Base-by-base conservation (phyloP, 2,329 filamentous ascomycete genomes). In the Myriangium duriaei region DNA sequence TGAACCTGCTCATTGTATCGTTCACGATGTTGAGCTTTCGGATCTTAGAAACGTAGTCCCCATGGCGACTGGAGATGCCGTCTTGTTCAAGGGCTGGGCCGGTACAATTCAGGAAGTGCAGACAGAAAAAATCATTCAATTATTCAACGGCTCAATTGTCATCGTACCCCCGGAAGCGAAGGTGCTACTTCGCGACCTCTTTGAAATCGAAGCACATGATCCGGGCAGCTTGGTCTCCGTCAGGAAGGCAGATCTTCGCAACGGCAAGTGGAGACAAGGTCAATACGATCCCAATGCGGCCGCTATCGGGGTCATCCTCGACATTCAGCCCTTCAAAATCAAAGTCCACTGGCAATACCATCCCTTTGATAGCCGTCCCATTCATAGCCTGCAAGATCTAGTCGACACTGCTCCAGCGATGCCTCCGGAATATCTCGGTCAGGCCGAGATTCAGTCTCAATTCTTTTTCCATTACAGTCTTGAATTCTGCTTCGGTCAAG, bases 81-180 rank as follows among this genome's bases (percentile, higher is more conserved):
- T 76, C 14, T 58, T 74, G 10, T 71, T 68, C 49, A 58, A 65
- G 12, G 63, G 70, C 45, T 76, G 72, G 68, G 50, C 76, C 3
- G 74, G 74, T 1, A 54, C 64, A 9, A 62, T 77, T 4, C 60
- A 67, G 35, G 59, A 64, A 2, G 57, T 69, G 31, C 57, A 62
- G 18, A 62, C 68, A 33, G 63, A 69, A 36, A 58, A 74, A 11
- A 60, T 67, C 2, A 43, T 77, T 16, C 63, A 59, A 30, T 59
- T 76, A 10, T 49, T 57, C 5, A 68, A 76, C 49, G 66, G 65
- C 33, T 68, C 61, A 19, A 64, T 75, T 2, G 72, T 76, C 6
- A 61, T 68, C 3, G 60, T 74, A 7, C 57, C 64, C 17, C 59
- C 68, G 24, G 55, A 67, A 0, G 49, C 56, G 10, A n/a, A n/a